These are phyloP conservation scores for Dactylellina haptotyla DNA, from an alignment of 2,329 filamentous ascomycete genomes.

Conservation along the genomic window DNA sequence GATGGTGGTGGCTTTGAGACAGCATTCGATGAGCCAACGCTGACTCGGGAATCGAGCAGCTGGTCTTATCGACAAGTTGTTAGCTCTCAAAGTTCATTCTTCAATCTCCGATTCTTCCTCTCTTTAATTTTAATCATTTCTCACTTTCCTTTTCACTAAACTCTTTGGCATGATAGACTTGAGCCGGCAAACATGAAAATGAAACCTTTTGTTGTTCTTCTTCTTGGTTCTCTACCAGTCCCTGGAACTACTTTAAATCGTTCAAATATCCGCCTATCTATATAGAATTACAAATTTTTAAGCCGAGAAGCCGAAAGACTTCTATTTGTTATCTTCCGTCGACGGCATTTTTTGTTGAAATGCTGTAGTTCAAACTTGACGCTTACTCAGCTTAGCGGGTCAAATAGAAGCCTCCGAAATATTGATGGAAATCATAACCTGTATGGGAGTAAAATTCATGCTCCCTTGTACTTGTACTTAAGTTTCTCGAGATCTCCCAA, in stretches of 20 bases:
- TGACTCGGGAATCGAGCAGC: slow-evolving; percentile 55
- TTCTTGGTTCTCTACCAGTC: slow-evolving; percentile 2
- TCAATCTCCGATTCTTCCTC: slow-evolving; percentile 25
- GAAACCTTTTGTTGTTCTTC: slow-evolving; percentile 1
- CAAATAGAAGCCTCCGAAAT: too few species aligned
- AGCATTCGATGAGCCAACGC: slow-evolving; percentile 52
- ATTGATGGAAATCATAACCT: neutral
- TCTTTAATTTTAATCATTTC: slow-evolving; percentile 19
- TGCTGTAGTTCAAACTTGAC: too few species aligned
- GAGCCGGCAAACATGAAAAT: slow-evolving; percentile 28
- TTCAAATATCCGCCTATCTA: slow-evolving; percentile 36
- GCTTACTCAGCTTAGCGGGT: too few species aligned
- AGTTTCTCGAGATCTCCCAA: slow-evolving; percentile 40
- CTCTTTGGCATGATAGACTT: slow-evolving; percentile 49
- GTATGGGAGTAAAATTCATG: slow-evolving; percentile 18
- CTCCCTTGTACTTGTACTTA: slow-evolving; percentile 53
- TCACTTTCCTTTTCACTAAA: slow-evolving; percentile 21
- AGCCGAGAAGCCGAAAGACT: too few species aligned
- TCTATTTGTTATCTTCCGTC: too few species aligned
- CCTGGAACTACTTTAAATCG: slow-evolving; percentile 11
- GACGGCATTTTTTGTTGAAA: too few species aligned
- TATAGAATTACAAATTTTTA: too few species aligned
- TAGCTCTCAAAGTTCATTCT: slow-evolving; percentile 29
- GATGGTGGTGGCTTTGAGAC: slow-evolving; percentile 52
- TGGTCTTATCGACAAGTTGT: slow-evolving; percentile 53